These are phyloP conservation scores for Raffaelea albimanens DNA, from an alignment of 2,329 filamentous ascomycete species.

Conservation along the genomic window DNA sequence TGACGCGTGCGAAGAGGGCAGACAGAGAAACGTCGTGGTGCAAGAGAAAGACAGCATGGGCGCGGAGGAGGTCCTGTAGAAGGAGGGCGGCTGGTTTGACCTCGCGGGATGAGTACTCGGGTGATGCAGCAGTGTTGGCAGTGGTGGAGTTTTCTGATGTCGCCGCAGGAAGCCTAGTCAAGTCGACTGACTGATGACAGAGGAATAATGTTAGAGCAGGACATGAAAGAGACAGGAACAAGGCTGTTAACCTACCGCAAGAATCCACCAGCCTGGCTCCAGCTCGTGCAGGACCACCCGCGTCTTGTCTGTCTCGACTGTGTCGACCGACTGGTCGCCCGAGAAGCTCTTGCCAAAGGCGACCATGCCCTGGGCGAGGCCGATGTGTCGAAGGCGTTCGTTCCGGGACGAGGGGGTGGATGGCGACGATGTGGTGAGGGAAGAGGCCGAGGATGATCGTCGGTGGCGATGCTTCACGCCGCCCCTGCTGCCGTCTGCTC, in stretches of 20 bases:
- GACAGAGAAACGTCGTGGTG: slow-evolving; percentile 74
- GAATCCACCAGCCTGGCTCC: slow-evolving; percentile 89
- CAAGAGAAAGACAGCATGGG: slow-evolving; percentile 75
- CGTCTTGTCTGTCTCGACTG: slow-evolving; percentile 83
- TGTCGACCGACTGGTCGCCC: slow-evolving; percentile 64
- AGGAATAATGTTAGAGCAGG: background rate
- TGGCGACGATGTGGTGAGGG: background rate
- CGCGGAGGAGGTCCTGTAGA: slow-evolving; percentile 70
- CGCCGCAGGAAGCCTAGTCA: slow-evolving; percentile 19
- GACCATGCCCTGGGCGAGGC: slow-evolving; percentile 92
- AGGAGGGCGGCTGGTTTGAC: slow-evolving; percentile 74
- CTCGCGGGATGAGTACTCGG: slow-evolving; percentile 84
- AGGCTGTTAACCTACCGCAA: slow-evolving; percentile 55
- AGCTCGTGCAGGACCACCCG: slow-evolving; percentile 79
- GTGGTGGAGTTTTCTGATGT: slow-evolving; percentile 3
- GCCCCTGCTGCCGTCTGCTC: slow-evolving; percentile 12
- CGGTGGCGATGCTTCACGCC: slow-evolving; percentile 20
- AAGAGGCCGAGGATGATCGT: slow-evolving; percentile 24
- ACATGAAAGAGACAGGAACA: background rate
- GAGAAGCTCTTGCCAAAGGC: slow-evolving; percentile 87
- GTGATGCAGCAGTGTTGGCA: slow-evolving; percentile 26
- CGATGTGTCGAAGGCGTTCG: slow-evolving; percentile 83
- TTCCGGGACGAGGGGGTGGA: slow-evolving; percentile 62
- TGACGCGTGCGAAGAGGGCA: slow-evolving; percentile 52
- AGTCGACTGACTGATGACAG: slow-evolving; percentile 10